Percentiles rank a stretch among this genome's conserved stretches.
Evolutionary conservation across 306 rosid genomes (phyloP).

Genomic region (Castanopsis chinensis): DNA sequence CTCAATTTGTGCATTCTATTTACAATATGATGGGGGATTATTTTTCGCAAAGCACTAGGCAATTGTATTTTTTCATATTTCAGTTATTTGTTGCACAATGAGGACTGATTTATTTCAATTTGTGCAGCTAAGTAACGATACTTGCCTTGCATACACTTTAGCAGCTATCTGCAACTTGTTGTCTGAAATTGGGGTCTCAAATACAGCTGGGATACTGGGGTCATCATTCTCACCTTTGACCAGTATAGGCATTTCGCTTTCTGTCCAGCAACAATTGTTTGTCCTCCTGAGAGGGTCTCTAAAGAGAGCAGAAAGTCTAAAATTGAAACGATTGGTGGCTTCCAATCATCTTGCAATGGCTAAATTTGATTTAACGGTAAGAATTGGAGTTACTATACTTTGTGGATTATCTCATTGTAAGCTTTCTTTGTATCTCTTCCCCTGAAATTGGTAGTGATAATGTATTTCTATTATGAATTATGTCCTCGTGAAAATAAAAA

Average conservation of each 20-base stretch:
- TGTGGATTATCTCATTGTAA: slow-evolving; percentile 5
- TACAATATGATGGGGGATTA: not conserved
- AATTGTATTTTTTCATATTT: not conserved
- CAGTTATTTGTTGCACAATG: slow-evolving; percentile 12
- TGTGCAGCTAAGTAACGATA: slow-evolving; percentile 95
- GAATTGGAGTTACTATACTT: slow-evolving; percentile 25
- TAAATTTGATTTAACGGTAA: slow-evolving; percentile 87
- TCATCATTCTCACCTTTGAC: slow-evolving; percentile 85
- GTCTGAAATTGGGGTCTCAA: slow-evolving; percentile 92
- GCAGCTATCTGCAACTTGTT: slow-evolving; percentile 90
- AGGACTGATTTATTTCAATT: slow-evolving; percentile 29
- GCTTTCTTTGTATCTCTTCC: not conserved
- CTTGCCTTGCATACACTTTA: slow-evolving; percentile 87
- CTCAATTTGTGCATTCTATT: not conserved
- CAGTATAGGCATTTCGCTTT: slow-evolving; percentile 76
- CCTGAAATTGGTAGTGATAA: not conserved
- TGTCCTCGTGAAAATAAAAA: not conserved
- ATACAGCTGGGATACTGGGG: slow-evolving; percentile 81
- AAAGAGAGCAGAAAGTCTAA: slow-evolving; percentile 90
- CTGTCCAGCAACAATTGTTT: slow-evolving; percentile 91
- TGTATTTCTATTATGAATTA: not conserved
- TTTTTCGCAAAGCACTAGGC: not conserved
- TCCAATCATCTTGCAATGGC: slow-evolving; percentile 97
- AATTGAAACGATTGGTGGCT: slow-evolving; percentile 81
- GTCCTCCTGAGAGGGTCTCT: slow-evolving; percentile 92